Evolutionary conservation across 192 early-diverging fungal species (phyloP).

Genomic region (Backusella tuberculispora): DNA sequence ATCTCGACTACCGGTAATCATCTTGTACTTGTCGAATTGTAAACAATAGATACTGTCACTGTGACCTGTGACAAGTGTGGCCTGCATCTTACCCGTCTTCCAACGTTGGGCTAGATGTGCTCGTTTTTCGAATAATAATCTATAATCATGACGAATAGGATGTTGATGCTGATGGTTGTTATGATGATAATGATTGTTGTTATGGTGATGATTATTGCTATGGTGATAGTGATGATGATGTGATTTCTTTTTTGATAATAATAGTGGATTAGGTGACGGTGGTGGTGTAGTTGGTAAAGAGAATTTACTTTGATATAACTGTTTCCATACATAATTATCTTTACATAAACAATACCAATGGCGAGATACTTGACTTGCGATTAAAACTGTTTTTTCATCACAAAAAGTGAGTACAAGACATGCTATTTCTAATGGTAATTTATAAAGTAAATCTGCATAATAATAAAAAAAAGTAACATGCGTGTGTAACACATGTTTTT

Average conservation of each 20-base stretch:
- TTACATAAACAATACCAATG: slow-evolving; percentile 20
- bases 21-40: slow-evolving; percentile 78
- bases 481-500: not conserved
- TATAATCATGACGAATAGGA: slow-evolving; percentile 9
- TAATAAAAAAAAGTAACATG: not conserved
- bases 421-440: slow-evolving; percentile 26
- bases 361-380: not conserved
- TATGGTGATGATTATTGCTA: no score
- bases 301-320: slow-evolving; percentile 4
- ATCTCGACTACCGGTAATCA: slow-evolving; percentile 84
- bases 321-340: slow-evolving; percentile 31
- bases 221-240: no score
- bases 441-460: slow-evolving; percentile 22
- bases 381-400: slow-evolving; percentile 15
- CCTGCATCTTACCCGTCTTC: slow-evolving; percentile 19
- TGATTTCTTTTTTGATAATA: no score
- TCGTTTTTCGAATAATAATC: slow-evolving; percentile 8
- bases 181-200: not conserved
- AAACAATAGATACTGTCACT: slow-evolving; percentile 90
- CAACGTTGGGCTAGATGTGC: slow-evolving; percentile 18
- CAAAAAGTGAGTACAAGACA: slow-evolving; percentile 22
- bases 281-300: not conserved
- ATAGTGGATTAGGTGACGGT: not conserved
- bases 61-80: slow-evolving; percentile 51
- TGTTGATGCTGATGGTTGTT: no score